Evolutionary conservation across 805 yeast species (phyloP), one percentile per base, ranked within the genome.

Genomic region (Debaryomyces hansenii): DNA sequence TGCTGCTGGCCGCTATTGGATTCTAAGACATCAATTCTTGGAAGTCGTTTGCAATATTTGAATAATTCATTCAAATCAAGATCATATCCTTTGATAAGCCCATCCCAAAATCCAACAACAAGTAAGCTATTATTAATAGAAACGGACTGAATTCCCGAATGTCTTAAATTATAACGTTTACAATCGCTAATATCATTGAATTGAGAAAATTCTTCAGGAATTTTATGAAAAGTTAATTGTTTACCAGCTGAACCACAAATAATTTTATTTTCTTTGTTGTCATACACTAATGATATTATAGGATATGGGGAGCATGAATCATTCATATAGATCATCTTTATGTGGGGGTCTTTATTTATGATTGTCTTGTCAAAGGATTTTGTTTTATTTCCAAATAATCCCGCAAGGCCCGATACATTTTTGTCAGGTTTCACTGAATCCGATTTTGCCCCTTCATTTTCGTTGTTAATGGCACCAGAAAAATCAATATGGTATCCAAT

Each of bases 291-390:
- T 0, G 82, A 67, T 0, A 82, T 59, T 1, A 83, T 67, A 0
- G 89, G 87, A 58, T 78, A 77, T 0, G 88, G 88, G 8, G 55
- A 59, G 50, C 79, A 83, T 3, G 59, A 53, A 4, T 65, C 52
- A 49, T 64, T 60, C 11, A 61, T 52, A 18, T 58, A 54, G 0
- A 64, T 45, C 15, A 51, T 44, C 14, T 38, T 55, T 41, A 54
- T 39, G 27, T 44, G 51, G 2, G 64, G 60, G 8, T 59, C 65
- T 42, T 55, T 60, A 49, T 65, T 65, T 1, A 69, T 50, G 5
- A 69, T 31, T 2, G 56, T 46, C 24, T 44, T 41, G 11, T 38
- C 43, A 10, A 10, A 20, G 9, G 29, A 36, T 20, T 32, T 15
- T 4, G 31, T 16, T 24, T 14, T 37, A 7, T 20, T 20, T 5